Base-by-base conservation (phyloP, 2,329 filamentous ascomycete genomes). In the Cordyceps tenuipes region DNA sequence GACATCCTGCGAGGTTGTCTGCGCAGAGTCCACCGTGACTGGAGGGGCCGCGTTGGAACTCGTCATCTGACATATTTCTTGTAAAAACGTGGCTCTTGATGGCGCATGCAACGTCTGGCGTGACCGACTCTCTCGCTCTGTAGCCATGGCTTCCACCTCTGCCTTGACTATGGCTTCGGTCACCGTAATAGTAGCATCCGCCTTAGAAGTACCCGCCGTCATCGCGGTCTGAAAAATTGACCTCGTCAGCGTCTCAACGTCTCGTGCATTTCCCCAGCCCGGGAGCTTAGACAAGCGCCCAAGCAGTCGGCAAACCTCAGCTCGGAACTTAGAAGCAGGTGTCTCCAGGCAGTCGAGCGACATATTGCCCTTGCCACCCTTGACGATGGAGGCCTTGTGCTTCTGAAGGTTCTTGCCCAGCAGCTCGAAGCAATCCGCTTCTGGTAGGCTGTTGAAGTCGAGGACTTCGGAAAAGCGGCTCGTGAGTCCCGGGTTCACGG, bases 391-490 rank as follows among this genome's bases (percentile, higher is more conserved):
- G 0, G 5, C 19, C 48, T 68, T 71, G 12, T 65, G 64, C 1
- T 73, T 64, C 0, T 67, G 26, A 0, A 89, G 65, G 2, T 82
- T 70, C 0, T 67, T 61, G 0, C 44, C 59, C 5, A 80, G 54
- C 0, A 74, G 36, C 0, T 66, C 26, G 21, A 71, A 64, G 62
- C 82, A 84, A 4, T 79, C 68, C 0, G 66, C 57, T 0, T 78
- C 68, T 0, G 64, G 64, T 13, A 87, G 67, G 2, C 74, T 65
- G 0, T 73, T 68, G 67, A 90, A 90, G 26, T 79, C 70, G 1
- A 90, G 68, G 0, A 77, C 75, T 41, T 87, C 84, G 0, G 84
- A 82, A 64, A 90, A 90, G 0, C 87, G 80, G 44, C 82, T 86
- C 0, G 80, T 81, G 17, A 90, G 71, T 0, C 86, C 87, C 0